These are phyloP conservation scores for Phytophthora europaea DNA, from an alignment of 352 stramenopile species.

Conservation along the genomic window DNA sequence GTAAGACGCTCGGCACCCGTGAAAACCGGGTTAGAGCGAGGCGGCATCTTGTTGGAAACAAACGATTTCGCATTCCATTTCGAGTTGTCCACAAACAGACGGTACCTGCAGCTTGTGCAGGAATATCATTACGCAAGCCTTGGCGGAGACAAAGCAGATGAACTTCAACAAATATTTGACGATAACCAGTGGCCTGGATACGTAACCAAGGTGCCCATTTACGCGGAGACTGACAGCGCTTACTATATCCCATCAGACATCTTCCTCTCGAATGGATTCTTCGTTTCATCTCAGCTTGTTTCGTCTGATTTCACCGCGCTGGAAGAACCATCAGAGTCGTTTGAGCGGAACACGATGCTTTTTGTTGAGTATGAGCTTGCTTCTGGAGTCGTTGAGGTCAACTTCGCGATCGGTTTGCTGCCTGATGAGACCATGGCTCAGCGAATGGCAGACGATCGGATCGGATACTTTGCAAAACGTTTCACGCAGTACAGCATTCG, in stretches of 20 bases:
- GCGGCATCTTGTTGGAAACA: constrained; percentile 67
- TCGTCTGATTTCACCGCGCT: constrained; percentile 32
- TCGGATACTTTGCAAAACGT: constrained; percentile 82
- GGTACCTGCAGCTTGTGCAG: constrained; percentile 59
- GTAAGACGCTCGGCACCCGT: constrained; percentile 63
- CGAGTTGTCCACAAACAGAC: constrained; percentile 42
- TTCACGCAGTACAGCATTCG: constrained; percentile 69
- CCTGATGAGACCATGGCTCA: constrained; percentile 65
- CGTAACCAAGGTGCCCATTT: constrained; percentile 61
- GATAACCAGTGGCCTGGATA: constrained; percentile 77
- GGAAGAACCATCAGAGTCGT: constrained; percentile 56
- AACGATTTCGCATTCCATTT: constrained; percentile 80
- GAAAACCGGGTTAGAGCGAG: constrained; percentile 51
- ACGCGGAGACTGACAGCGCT: constrained; percentile 64
- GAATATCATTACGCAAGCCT: constrained; percentile 67
- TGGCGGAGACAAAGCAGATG: constrained; percentile 43
- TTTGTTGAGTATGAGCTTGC: constrained; percentile 81
- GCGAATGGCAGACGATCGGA: constrained; percentile 75
- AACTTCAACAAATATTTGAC: constrained; percentile 67
- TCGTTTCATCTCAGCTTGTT: constrained; percentile 61
- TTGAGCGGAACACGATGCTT: constrained; percentile 76
- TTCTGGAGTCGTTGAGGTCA: constrained; percentile 62
- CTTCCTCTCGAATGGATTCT: constrained; percentile 83
- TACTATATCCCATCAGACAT: constrained; percentile 60
- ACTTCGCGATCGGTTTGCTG: constrained; percentile 79